Conservation (phyloP, 2,329 filamentous ascomycete species). For the Pseudogymnoascus sp. region DNA sequence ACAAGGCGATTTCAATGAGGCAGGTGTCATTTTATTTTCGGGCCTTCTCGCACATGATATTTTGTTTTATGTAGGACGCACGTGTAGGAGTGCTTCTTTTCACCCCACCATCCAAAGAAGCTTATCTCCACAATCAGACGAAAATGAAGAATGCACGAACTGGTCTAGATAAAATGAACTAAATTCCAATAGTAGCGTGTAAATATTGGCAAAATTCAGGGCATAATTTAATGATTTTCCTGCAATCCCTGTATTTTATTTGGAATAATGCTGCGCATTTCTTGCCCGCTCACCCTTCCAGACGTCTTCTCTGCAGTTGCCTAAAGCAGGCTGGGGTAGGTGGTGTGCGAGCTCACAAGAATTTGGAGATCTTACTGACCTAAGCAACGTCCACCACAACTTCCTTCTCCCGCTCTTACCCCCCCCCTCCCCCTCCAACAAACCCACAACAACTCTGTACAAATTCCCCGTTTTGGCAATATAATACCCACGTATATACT, state of each 20-base stretch:
- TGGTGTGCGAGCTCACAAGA: slow-evolving; percentile 1
- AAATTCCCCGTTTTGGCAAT: slow-evolving; percentile 3
- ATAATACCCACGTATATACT: slow-evolving; percentile 2
- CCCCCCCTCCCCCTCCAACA: background rate
- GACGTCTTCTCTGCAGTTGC: background rate
- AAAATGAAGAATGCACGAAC: background rate
- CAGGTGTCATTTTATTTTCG: background rate
- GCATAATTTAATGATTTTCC: background rate
- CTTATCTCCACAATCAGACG: slow-evolving; percentile 3
- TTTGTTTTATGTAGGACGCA: background rate
- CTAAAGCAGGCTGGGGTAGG: slow-evolving; percentile 1
- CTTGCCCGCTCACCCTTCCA: background rate
- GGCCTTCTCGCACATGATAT: background rate
- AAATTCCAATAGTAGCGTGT: background rate
- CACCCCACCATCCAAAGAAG: background rate
- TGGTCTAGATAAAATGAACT: background rate
- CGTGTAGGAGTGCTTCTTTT: background rate
- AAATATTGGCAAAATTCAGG: background rate
- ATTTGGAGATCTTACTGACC: background rate
- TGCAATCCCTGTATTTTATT: background rate
- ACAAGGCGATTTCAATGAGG: background rate
- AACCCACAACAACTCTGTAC: slow-evolving; percentile 1
- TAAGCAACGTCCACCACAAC: slow-evolving; percentile 1
- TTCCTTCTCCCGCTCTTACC: background rate
- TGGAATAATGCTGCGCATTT: background rate